Evolutionary conservation across 1,284 basidiomycete genomes (phyloP), one percentile per base, ranked within the genome.

Genomic region (Wallemia hederae): DNA sequence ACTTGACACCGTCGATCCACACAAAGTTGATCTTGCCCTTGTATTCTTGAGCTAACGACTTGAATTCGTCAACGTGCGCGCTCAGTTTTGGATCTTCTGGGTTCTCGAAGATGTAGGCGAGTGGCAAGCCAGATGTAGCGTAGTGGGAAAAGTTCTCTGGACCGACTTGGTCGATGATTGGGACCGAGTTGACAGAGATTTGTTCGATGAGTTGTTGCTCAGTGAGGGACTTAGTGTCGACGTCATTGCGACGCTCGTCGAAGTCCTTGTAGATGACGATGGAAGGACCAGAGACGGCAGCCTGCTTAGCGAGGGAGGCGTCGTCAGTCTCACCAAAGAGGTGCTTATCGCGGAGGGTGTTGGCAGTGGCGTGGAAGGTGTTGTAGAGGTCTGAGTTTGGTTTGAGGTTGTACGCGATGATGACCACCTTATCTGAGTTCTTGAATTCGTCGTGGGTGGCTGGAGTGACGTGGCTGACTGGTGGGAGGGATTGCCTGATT

Each of bases 1-100:
- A 99, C 73, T 89, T 90, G 74, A 83, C 74, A 24, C 86, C 90
- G 71, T 99, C 94, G 67, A 99, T 98, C 83, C 83, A 94, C 65
- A 98, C 92, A 72, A 98, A 92, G 81, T 94, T 97, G 70, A 97
- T 67, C 73, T 86, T 83, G 68, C 81, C 79, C 73, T 86, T 89
- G 77, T 80, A 78, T 69, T 80, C 78, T 63, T 80, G 75, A 27
- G 92, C 91, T 61, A 92, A 70, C 1, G 85, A 79, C 66, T 76
- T 79, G 66, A 97, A 71, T 61, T 76, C 73, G 56, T 82, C 80
- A 64, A 92, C 76, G n/a, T 22, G 39, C n/a, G 5, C 5, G 5
- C 3, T n/a, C 61, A 83, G 72, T 57, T 75, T 74, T 25, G 84
- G 77, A 64, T 80, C 76, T 59, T 78, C 74, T 56, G 89, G 83